phyloP scores from a whole-genome alignment of 768 basidiomycete genomes.

The Mycena leptocephala region DNA sequence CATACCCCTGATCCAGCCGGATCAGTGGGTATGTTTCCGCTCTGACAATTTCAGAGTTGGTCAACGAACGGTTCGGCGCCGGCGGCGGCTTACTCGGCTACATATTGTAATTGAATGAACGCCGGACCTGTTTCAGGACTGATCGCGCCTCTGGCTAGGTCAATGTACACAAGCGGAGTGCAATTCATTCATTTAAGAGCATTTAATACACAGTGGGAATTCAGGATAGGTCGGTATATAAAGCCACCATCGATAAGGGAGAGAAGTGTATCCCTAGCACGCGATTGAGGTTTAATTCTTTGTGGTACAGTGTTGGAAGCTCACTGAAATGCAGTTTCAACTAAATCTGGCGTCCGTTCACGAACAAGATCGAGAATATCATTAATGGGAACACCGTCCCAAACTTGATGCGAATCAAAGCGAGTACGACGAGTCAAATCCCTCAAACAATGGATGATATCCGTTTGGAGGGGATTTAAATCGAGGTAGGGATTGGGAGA shows the following conservation, averaged over 20 bases:
- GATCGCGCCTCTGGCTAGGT: too few species aligned
- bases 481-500: background rate
- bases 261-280: background rate
- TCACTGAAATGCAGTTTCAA: background rate
- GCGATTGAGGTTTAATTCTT: background rate
- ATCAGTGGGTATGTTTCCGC: background rate
- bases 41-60: background rate
- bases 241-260: background rate
- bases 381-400: background rate
- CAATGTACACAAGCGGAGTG: too few species aligned
- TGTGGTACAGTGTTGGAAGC: background rate
- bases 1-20: background rate
- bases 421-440: background rate
- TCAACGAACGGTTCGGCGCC: too few species aligned
- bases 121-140: too few species aligned
- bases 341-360: background rate
- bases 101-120: too few species aligned
- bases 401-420: background rate
- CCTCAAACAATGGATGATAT: background rate
- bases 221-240: background rate
- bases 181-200: constrained; percentile 7
- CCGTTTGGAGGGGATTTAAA: background rate
- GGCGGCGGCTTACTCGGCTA: too few species aligned
- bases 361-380: background rate
- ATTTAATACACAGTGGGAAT: constrained; percentile 14